Evolutionary conservation across 73 alveolate species (phyloP), one percentile per base, ranked within the genome.

Genomic region (Durusdinium trenchii): DNA sequence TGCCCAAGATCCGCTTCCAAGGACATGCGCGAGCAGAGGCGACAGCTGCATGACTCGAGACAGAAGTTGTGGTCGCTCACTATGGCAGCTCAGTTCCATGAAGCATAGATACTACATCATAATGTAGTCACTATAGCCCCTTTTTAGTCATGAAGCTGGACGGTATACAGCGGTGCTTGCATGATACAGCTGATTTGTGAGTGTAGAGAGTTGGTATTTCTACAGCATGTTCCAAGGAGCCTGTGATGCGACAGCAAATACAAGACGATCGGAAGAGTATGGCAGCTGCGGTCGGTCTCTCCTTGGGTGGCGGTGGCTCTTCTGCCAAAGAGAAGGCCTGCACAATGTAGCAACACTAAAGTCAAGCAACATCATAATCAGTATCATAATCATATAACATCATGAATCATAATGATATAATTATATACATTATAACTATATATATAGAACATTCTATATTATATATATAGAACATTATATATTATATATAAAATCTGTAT

Each of bases 1-100:
- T 54, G 64, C 28, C 64, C 9, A 12, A 20, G 28, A 12, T 54
- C 64, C 64, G 64, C 9, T 54, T 54, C 6, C 50, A 28, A 89
- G 96, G 96, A 89, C 60, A 89, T 89, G 96, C 85, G 96, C 12
- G 96, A 89, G 86, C 96, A 89, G 40, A 85, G 96, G 6, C 86
- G 96, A 9, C 64, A 57, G 71, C 73, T 89, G 42, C 96, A 89
- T 14, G 96, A 89, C 51, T 89, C 96, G 47, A 69, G 96, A 26
- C 96, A 89, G 86, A 89, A 89, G 60, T 46, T 89, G 67, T 89
- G 96, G 96, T 30, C 83, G 43, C 71, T 89, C 73, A 89, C 96
- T n/a, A 89, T 89, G 96, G 96, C 86, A 64, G 30, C 96, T 89
- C 67, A 86, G 62, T 7, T 12, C n/a, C 5, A 60, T 60, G 4